Conservation (phyloP, 2,329 filamentous ascomycete genomes). For the Stagonosporopsis cucurbitacearum region DNA sequence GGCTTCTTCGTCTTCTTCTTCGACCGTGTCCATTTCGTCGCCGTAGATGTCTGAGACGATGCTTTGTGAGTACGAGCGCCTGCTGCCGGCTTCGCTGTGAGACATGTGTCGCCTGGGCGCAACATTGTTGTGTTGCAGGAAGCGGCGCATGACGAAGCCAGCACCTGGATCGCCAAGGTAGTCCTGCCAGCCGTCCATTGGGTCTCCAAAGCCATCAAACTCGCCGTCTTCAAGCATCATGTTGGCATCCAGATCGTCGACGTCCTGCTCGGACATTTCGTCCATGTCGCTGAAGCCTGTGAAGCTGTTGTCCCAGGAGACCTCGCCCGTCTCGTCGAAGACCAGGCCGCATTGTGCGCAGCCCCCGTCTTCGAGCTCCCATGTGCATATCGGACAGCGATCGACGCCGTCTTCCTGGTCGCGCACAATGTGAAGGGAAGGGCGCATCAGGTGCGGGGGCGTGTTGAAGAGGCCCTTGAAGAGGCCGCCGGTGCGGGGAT, state of each 20-base stretch:
- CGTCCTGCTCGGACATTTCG: conserved; percentile 49
- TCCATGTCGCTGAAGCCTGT: conserved; percentile 55
- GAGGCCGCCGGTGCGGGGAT: conserved; percentile 61
- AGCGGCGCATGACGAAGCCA: conserved; percentile 46
- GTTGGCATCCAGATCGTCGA: conserved; percentile 48
- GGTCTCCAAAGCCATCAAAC: conserved; percentile 43
- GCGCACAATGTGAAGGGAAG: conserved; percentile 52
- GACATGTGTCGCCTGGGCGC: conserved; percentile 45
- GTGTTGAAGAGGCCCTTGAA: conserved; percentile 67
- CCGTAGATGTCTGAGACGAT: conserved; percentile 49
- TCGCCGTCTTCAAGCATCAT: conserved; percentile 51
- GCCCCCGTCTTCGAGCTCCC: conserved; percentile 67
- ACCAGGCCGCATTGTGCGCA: conserved; percentile 62
- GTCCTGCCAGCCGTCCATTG: conserved; percentile 40
- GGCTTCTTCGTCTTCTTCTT: conserved; percentile 51
- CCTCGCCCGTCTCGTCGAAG: conserved; percentile 56
- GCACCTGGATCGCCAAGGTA: conserved; percentile 37
- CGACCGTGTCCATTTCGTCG: conserved; percentile 52
- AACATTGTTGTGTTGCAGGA: conserved; percentile 34
- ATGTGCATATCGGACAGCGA: conserved; percentile 67
- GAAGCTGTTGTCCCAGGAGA: conserved; percentile 48
- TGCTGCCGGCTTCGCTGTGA: conserved; percentile 52
- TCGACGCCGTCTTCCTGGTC: conserved; percentile 67
- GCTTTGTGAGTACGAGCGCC: conserved; percentile 50
- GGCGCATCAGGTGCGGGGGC: conserved; percentile 26